Base-by-base conservation (phyloP, 2,329 filamentous ascomycete genomes). In the Venturia effusa region DNA sequence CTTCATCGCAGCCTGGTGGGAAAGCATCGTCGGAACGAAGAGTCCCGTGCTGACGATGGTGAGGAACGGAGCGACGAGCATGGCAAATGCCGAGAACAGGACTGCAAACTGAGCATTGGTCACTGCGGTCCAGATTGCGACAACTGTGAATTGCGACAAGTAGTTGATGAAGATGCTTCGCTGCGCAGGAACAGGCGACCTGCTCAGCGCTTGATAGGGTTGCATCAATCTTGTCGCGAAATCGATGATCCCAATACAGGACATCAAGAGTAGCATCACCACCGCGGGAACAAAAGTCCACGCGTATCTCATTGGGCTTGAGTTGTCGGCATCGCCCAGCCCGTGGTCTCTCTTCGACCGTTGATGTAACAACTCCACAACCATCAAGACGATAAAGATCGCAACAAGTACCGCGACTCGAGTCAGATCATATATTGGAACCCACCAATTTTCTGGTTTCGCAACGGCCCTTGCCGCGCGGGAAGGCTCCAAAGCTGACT, bases 391-490 rank as follows among this genome's bases (percentile, higher is more conserved):
- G 54, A n/a, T 37, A 17, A 61, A 61, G 10, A 41, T 45, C 7
- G 30, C 51, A 3, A 27, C 37, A 30, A 64, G 37, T 6, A 64
- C 41, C 4, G 27, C 55, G 22, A 64, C 19, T 22, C 62, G 51
- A 13, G 37, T 45, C 24, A 37, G 8, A 39, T 64, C 54, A 6
- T 40, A 37, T 7, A 61, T 15, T 8, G 62, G 62, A 13, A 30
- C 2, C 62, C 62, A 64, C 62, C 62, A 64, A 8, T 22, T 48
- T 39, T 64, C 37, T 34, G 62, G 51, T 37, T 43, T 61, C 37
- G 11, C 57, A n/a, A 30, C 19, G 22, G 41, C 19, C 22, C 27
- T 51, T 37, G 24, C 22, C 22, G 24, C 60, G 15, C 30, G 39
- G 15, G 34, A 22, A 15, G 61, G 37, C n/a, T 39, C 45, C 24